A percentile compares a stretch with the other conserved stretches of the same genome.
Evolutionary conservation across 495 filamentous ascomycete species (phyloP).

Genomic region (Penicillium maclennaniae): DNA sequence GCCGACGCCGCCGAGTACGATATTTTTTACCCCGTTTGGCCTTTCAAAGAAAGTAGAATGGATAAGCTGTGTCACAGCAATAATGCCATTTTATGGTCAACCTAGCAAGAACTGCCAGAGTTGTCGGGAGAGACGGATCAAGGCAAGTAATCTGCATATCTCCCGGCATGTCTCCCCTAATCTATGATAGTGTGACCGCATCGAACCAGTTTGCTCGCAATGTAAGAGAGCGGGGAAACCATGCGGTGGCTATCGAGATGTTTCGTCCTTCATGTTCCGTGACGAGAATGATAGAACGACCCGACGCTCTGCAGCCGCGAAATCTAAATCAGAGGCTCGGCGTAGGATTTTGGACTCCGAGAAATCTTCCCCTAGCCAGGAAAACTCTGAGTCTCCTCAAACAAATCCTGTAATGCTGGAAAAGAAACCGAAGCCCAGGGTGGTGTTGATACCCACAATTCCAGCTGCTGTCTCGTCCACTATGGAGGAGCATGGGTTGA

Average conservation of each 20-base stretch:
- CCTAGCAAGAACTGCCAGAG: slow-evolving; percentile 23
- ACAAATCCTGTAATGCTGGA: slow-evolving; percentile 1
- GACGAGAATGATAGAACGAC: slow-evolving; percentile 23
- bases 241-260: slow-evolving; percentile 25
- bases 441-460: background rate
- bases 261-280: slow-evolving; percentile 20
- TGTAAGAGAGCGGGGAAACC: slow-evolving; percentile 20
- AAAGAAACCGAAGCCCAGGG: background rate
- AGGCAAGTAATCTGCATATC: slow-evolving; percentile 12
- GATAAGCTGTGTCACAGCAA: background rate
- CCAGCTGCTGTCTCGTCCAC: slow-evolving; percentile 4
- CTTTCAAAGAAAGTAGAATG: background rate
- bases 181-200: slow-evolving; percentile 18
- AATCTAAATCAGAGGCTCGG: slow-evolving; percentile 9
- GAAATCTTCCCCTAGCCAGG: background rate
- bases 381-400: background rate
- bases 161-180: background rate
- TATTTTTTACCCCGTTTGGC: slow-evolving; percentile 15
- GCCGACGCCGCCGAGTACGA: slow-evolving; percentile 3
- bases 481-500: slow-evolving; percentile 18
- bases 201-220: slow-evolving; percentile 23
- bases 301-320: slow-evolving; percentile 15
- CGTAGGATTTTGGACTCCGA: slow-evolving; percentile 7
- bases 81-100: slow-evolving; percentile 23
- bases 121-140: slow-evolving; percentile 23